Base-by-base conservation (phyloP, 139 green algal species). In the Marvania coccoides region DNA sequence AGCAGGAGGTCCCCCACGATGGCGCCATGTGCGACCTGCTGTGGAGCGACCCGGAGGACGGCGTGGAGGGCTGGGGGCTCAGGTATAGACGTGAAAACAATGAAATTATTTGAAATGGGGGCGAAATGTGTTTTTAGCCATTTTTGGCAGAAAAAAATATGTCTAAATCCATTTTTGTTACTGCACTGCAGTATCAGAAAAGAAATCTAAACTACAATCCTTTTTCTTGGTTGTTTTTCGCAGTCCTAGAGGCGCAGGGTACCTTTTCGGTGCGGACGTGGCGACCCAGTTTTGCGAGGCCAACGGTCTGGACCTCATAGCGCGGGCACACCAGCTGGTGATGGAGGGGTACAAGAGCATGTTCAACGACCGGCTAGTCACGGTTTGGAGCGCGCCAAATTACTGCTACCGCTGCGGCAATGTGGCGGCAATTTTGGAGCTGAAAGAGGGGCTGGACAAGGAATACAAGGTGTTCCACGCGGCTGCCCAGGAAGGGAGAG, bases 261-360 rank as follows among this genome's bases (percentile, higher is more conserved):
- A 97, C 82, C 77, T 99, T 54, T 99, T 99, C 77, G 95, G 95
- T 6, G 83, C 80, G 14, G 94, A 99, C 69, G 84, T 98, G 34
- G 88, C 83, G 58, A 76, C 67, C 7, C 58, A 83, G 60, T 97
- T 98, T 82, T 94, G 88, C 68, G 74, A 90, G 34, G 73, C 70
- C 37, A 96, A 96, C 72, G 81, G 81, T 46, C 38, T 81, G 34
- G 82, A 95, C 23, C 73, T 96, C 47, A 96, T 98, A 26, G 83
- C 79, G 14, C 71, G 94, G 0, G 93, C 93, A 33, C 93, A 99
- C 73, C 92, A 98, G 83, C 88, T 98, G 40, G 94, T 99, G 13
- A 99, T 98, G 94, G 94, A 99, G 68, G 94, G 94, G 24, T 99
- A 97, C 87, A 98, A 98, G 80, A 90, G 81, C 78, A 99, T 99